Conservation (phyloP, 441 rosid genomes). For the Sinapis alba region DNA sequence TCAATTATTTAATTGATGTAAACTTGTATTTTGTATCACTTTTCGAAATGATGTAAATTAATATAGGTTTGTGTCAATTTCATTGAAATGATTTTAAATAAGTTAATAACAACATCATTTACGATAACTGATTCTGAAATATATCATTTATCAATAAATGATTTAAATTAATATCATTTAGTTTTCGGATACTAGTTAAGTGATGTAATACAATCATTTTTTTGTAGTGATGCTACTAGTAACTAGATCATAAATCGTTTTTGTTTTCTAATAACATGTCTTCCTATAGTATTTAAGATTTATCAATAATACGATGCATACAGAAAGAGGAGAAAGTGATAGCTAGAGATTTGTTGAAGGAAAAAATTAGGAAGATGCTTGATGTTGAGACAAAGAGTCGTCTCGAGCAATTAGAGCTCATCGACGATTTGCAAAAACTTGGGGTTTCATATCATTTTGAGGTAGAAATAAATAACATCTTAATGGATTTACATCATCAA, state of each 20-base stretch:
- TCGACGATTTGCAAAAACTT: conserved; percentile 45
- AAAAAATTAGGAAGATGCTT: conserved; percentile 23
- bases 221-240: neutral
- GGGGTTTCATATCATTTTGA: conserved; percentile 45
- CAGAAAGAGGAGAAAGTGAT: conserved; percentile 1
- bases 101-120: neutral
- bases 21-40: neutral
- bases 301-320: conserved; percentile 3
- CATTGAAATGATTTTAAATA: neutral
- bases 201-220: neutral
- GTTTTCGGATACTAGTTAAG: neutral
- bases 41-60: neutral
- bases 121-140: neutral
- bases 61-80: neutral
- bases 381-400: neutral
- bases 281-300: neutral
- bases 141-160: neutral
- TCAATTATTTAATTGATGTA: neutral
- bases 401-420: conserved; percentile 34
- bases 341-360: conserved; percentile 26
- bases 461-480: conserved; percentile 21
- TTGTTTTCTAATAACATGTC: neutral
- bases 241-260: neutral
- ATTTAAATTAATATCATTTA: neutral
- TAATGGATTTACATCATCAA: neutral